Conservation (phyloP, 129 eudicot species). For the Pittosporum tobira region DNA sequence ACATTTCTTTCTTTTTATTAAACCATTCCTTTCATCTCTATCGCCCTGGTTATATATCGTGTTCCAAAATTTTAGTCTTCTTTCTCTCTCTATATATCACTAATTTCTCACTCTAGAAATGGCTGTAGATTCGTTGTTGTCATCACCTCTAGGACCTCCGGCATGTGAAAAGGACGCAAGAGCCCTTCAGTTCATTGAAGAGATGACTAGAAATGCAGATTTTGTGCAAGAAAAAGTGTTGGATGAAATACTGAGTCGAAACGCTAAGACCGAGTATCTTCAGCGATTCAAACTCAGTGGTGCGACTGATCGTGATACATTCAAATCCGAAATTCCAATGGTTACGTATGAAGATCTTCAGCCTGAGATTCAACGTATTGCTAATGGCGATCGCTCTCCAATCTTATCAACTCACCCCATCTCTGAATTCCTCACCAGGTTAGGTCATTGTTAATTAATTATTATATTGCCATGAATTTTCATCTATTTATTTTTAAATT, state of each 20-base stretch:
- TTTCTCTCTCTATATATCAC: not conserved
- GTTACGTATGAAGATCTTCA: slow-evolving; percentile 88
- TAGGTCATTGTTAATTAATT: not conserved
- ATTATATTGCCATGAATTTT: not conserved
- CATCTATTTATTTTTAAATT: not conserved
- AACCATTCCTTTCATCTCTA: no score
- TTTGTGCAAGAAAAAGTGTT: slow-evolving; percentile 65
- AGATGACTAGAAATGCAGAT: slow-evolving; percentile 75
- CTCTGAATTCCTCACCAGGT: slow-evolving; percentile 96
- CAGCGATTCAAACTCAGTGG: slow-evolving; percentile 39
- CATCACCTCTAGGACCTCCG: slow-evolving; percentile 76
- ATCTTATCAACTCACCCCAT: slow-evolving; percentile 73
- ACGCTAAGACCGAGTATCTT: slow-evolving; percentile 71
- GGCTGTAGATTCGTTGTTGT: slow-evolving; percentile 67
- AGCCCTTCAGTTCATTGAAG: slow-evolving; percentile 79
- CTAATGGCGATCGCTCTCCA: slow-evolving; percentile 77
- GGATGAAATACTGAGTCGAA: slow-evolving; percentile 59
- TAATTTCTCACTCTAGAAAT: slow-evolving; percentile 12
- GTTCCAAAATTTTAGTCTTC: no score
- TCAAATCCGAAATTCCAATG: slow-evolving; percentile 65
- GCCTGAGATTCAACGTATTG: slow-evolving; percentile 74
- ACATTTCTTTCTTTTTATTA: no score
- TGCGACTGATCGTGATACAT: slow-evolving; percentile 49
- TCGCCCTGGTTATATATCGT: no score
- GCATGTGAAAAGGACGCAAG: slow-evolving; percentile 89